These are phyloP conservation scores for Pichia phayaonensis DNA, from an alignment of 805 yeast species.

Conservation along the genomic window DNA sequence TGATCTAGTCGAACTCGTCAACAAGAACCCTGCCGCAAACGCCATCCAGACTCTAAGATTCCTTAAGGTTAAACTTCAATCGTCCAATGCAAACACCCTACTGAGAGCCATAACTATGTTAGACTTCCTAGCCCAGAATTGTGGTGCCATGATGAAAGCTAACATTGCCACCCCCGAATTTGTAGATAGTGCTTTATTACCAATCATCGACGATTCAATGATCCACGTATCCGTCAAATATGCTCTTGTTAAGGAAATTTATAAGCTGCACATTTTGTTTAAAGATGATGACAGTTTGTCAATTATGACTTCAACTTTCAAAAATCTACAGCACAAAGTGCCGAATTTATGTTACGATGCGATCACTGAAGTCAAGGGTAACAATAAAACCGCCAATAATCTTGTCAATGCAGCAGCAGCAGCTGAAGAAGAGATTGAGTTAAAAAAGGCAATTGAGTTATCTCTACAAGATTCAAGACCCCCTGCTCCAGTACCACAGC, in stretches of 20 bases:
- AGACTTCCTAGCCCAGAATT: constrained; percentile 63
- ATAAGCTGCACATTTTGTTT: constrained; percentile 59
- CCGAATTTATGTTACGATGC: constrained; percentile 31
- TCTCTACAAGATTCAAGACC: constrained; percentile 51
- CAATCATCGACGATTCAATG: constrained; percentile 43
- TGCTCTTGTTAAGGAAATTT: constrained; percentile 57
- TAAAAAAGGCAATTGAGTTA: constrained; percentile 65
- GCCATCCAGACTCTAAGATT: constrained; percentile 39
- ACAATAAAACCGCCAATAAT: constrained; percentile 1
- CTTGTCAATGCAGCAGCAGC: background rate
- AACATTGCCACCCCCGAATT: constrained; percentile 54
- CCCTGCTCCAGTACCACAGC: constrained; percentile 22
- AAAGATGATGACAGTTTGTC: constrained; percentile 67
- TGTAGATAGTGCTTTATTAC: constrained; percentile 35
- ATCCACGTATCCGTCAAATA: constrained; percentile 64
- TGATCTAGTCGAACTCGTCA: constrained; percentile 60
- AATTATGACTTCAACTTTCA: constrained; percentile 57
- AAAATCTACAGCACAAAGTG: constrained; percentile 34
- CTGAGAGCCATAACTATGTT: constrained; percentile 49
- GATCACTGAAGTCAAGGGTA: constrained; percentile 22
- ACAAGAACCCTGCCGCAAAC: constrained; percentile 51
- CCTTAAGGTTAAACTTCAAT: constrained; percentile 40
- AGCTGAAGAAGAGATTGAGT: constrained; percentile 65
- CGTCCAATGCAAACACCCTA: constrained; percentile 57
- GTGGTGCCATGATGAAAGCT: constrained; percentile 62